Percentiles rank a stretch among this genome's conserved stretches.
These are phyloP conservation scores for Podospora sp. DNA, from an alignment of 495 filamentous ascomycete genomes.

Conservation along the genomic window DNA sequence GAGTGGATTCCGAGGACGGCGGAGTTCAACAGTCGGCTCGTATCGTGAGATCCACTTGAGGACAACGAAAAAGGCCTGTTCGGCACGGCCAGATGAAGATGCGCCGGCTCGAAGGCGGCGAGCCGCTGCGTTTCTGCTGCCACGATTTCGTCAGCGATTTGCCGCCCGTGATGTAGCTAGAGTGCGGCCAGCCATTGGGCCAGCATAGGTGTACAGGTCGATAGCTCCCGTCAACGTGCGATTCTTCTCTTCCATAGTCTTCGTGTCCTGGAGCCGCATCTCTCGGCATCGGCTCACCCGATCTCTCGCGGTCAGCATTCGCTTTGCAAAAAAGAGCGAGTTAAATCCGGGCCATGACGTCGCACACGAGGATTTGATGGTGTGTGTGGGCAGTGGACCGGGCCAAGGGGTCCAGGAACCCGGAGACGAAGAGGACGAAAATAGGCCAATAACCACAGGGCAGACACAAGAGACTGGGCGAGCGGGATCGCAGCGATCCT, in stretches of 20 bases:
- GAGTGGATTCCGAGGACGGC: too few relatives aligned
- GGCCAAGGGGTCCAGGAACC: not conserved
- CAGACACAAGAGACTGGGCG: not conserved
- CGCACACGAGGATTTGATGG: not conserved
- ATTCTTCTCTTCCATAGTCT: not conserved
- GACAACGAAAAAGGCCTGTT: too few relatives aligned
- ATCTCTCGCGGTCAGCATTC: not conserved
- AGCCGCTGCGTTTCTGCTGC: not conserved
- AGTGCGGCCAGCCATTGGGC: not conserved
- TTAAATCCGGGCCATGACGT: not conserved
- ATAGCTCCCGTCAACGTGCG: too few relatives aligned
- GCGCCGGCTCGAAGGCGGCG: not conserved
- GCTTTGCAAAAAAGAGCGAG: not conserved
- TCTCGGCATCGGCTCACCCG: not conserved
- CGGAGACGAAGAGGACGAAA: not conserved
- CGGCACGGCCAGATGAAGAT: too few relatives aligned
- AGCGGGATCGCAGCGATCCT: not conserved
- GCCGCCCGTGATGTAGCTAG: not conserved
- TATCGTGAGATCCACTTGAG: too few relatives aligned
- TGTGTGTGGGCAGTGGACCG: not conserved
- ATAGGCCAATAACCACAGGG: not conserved
- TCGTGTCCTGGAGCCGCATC: not conserved
- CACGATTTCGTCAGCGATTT: not conserved
- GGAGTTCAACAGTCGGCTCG: too few relatives aligned
- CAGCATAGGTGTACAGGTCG: not conserved